Percentiles rank a stretch among this genome's conserved stretches.
Evolutionary conservation across 805 yeast genomes (phyloP).

Genomic region (Candida odintsovae): DNA sequence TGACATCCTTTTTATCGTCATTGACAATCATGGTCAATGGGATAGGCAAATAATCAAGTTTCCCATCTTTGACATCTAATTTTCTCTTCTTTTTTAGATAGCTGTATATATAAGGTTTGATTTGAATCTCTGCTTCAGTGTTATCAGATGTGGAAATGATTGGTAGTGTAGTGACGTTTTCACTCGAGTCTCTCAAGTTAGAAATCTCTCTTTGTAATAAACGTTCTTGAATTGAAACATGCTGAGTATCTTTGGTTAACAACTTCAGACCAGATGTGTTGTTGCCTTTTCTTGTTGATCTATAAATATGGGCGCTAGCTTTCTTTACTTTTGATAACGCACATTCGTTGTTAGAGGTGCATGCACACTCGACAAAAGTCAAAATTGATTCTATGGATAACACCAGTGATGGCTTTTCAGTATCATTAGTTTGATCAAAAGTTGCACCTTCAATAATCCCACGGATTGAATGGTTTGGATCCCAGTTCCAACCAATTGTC

Average conservation of each 20-base stretch:
- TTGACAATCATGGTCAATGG: constrained; percentile 21
- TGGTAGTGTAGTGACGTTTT: constrained; percentile 5
- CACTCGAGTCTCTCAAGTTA: constrained; percentile 13
- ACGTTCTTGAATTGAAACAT: constrained; percentile 28
- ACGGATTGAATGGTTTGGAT: constrained; percentile 65
- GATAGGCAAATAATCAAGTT: constrained; percentile 19
- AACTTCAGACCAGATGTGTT: constrained; percentile 19
- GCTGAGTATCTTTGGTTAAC: constrained; percentile 29
- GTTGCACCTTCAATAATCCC: constrained; percentile 37
- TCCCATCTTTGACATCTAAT: constrained; percentile 6
- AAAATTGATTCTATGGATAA: constrained; percentile 58
- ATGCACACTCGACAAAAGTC: constrained; percentile 60
- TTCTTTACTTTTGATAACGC: constrained; percentile 54
- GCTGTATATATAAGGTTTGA: constrained; percentile 17
- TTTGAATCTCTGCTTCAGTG: constrained; percentile 12
- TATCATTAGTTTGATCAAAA: constrained; percentile 50
- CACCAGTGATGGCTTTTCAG: constrained; percentile 49
- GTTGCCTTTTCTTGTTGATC: constrained; percentile 38
- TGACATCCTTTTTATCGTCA: neutral
- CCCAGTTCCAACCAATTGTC: constrained; percentile 88
- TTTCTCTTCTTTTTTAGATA: constrained; percentile 13
- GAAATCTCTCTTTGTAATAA: constrained; percentile 20
- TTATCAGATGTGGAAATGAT: constrained; percentile 5
- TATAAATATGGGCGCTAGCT: constrained; percentile 50
- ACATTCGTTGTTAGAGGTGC: constrained; percentile 46